Conservation (phyloP, 768 basidiomycete species). For the Suillus decipiens region DNA sequence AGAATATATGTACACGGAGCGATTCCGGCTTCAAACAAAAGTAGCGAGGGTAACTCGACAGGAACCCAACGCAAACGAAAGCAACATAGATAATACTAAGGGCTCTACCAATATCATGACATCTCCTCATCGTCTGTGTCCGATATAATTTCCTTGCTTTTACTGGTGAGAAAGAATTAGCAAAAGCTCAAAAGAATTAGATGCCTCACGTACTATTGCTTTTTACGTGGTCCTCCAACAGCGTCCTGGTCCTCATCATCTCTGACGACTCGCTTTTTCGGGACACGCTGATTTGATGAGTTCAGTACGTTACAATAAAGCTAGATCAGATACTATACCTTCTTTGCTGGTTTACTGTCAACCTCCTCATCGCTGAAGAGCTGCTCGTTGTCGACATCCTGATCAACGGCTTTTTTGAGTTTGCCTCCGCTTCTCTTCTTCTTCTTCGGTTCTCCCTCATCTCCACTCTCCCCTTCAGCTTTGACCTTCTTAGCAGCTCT, state of each 20-base stretch:
- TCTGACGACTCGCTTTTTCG: conserved; percentile 75
- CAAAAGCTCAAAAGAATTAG: background rate
- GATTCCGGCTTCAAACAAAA: background rate
- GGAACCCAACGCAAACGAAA: conserved; percentile 10
- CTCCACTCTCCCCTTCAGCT: conserved; percentile 53
- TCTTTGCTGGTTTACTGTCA: conserved; percentile 58
- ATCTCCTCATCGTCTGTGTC: conserved; percentile 61
- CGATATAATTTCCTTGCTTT: conserved; percentile 16
- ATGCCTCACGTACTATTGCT: conserved; percentile 61
- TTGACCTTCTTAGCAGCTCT: conserved; percentile 56
- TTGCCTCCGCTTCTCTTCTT: conserved; percentile 75
- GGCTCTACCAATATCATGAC: conserved; percentile 42
- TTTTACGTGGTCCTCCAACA: conserved; percentile 64
- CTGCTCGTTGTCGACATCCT: conserved; percentile 63
- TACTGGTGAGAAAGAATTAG: conserved; percentile 46
- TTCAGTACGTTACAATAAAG: background rate
- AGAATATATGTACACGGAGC: background rate
- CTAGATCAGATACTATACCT: conserved; percentile 44
- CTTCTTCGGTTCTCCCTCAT: conserved; percentile 68
- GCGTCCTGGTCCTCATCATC: conserved; percentile 81
- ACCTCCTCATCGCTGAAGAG: conserved; percentile 74
- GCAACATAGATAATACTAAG: conserved; percentile 12
- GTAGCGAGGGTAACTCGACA: background rate
- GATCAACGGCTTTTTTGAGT: conserved; percentile 53
- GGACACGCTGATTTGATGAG: conserved; percentile 34